These are phyloP conservation scores for Spinacia oleracea DNA, from an alignment of 179 eudicot species.

Conservation along the genomic window DNA sequence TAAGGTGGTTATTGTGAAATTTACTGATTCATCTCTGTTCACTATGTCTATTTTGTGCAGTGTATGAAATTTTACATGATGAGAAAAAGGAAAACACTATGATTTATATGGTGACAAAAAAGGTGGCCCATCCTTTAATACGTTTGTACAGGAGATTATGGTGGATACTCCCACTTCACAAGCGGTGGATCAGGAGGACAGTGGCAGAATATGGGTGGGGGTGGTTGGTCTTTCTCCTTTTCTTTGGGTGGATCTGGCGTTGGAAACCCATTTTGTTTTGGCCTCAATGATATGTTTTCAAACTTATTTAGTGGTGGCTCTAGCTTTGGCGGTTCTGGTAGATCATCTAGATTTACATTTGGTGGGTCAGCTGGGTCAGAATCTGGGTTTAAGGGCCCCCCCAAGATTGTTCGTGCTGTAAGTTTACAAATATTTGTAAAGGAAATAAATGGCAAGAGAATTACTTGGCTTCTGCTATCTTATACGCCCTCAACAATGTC, in stretches of 20 bases:
- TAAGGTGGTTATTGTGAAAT: neutral
- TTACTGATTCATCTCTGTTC: neutral
- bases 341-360: slow-evolving; percentile 40
- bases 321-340: slow-evolving; percentile 34
- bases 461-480: slow-evolving; percentile 73
- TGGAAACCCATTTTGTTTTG: slow-evolving; percentile 59
- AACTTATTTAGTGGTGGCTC: slow-evolving; percentile 70
- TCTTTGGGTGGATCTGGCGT: slow-evolving; percentile 79
- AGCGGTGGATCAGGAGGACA: slow-evolving; percentile 74
- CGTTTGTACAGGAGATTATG: slow-evolving; percentile 54
- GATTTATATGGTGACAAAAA: slow-evolving; percentile 86
- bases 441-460: slow-evolving; percentile 67
- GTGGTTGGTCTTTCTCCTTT: slow-evolving; percentile 68
- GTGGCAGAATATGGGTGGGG: slow-evolving; percentile 82
- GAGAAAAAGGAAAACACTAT: slow-evolving; percentile 91
- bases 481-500: slow-evolving; percentile 47
- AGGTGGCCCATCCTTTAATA: slow-evolving; percentile 75
- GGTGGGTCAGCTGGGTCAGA: slow-evolving; percentile 62
- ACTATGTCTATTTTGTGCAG: slow-evolving; percentile 42
- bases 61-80: slow-evolving; percentile 86
- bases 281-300: slow-evolving; percentile 77
- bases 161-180: slow-evolving; percentile 64
- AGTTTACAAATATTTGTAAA: slow-evolving; percentile 58
- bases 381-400: slow-evolving; percentile 41
- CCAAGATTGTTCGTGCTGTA: slow-evolving; percentile 46